These are phyloP conservation scores for Fonsecaea erecta DNA, from an alignment of 2,329 filamentous ascomycete species.

Conservation along the genomic window DNA sequence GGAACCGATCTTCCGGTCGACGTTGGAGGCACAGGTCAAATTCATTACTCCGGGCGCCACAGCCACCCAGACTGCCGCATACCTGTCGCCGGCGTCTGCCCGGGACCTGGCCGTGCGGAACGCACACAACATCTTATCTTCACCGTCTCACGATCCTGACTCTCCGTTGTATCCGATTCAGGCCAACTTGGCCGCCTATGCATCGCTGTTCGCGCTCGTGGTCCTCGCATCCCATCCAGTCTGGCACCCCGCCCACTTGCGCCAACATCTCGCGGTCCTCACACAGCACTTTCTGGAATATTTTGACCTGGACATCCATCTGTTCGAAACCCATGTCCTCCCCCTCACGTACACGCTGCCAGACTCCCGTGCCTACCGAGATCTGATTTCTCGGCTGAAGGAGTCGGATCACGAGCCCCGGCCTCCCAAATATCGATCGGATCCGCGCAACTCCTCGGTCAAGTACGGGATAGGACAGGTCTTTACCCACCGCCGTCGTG, in stretches of 20 bases:
- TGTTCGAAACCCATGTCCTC: slow-evolving; percentile 70
- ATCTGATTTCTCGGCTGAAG: slow-evolving; percentile 59
- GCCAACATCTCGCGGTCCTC: slow-evolving; percentile 67
- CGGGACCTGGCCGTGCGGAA: slow-evolving; percentile 74
- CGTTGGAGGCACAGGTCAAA: slow-evolving; percentile 65
- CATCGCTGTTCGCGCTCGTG: slow-evolving; percentile 72
- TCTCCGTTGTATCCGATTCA: slow-evolving; percentile 53
- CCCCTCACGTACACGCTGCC: slow-evolving; percentile 61
- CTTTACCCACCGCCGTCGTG: slow-evolving; percentile 80
- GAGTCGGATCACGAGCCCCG: slow-evolving; percentile 57
- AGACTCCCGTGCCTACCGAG: slow-evolving; percentile 57
- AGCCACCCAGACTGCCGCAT: slow-evolving; percentile 49
- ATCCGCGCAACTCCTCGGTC: slow-evolving; percentile 48
- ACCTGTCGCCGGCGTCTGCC: slow-evolving; percentile 67
- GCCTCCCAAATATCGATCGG: slow-evolving; percentile 33
- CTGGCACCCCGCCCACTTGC: slow-evolving; percentile 56
- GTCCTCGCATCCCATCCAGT: slow-evolving; percentile 56
- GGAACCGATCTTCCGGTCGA: slow-evolving; percentile 65
- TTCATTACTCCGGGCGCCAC: slow-evolving; percentile 48
- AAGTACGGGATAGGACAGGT: slow-evolving; percentile 78
- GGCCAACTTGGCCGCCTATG: slow-evolving; percentile 68
- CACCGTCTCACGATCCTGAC: slow-evolving; percentile 60
- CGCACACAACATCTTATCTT: slow-evolving; percentile 78
- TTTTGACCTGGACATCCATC: slow-evolving; percentile 72
- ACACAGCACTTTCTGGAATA: slow-evolving; percentile 67